Percentiles rank a stretch among this genome's conserved stretches.
These are phyloP conservation scores for Rhizopogon salebrosus DNA, from an alignment of 768 basidiomycete species.

Conservation along the genomic window DNA sequence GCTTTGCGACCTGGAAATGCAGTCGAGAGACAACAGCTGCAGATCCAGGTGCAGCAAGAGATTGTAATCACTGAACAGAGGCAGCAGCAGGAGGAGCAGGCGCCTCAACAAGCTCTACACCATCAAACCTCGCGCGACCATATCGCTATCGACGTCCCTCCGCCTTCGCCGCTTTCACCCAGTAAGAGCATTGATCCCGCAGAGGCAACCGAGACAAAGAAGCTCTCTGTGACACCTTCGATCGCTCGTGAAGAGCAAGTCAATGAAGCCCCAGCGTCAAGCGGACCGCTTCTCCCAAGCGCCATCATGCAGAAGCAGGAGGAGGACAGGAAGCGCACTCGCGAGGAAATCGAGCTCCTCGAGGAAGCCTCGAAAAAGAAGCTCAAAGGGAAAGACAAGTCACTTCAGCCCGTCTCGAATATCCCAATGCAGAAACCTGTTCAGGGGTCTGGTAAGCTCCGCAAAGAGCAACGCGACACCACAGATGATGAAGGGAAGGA, in stretches of 20 bases:
- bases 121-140: conserved; percentile 46
- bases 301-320: conserved; percentile 41
- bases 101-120: conserved; percentile 30
- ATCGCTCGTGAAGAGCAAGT: conserved; percentile 57
- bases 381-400: conserved; percentile 41
- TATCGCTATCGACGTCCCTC: conserved; percentile 26
- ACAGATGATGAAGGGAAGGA: conserved; percentile 43
- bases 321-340: conserved; percentile 47
- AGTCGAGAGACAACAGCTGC: conserved; percentile 25
- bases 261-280: conserved; percentile 9
- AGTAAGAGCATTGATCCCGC: conserved; percentile 53
- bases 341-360: conserved; percentile 42
- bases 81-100: conserved; percentile 30
- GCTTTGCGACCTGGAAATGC: conserved; percentile 30
- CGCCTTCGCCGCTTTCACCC: conserved; percentile 25
- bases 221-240: conserved; percentile 72
- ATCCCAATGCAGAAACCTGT: conserved; percentile 12
- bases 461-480: conserved; percentile 39
- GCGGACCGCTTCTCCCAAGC: conserved; percentile 32
- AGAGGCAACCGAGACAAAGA: conserved; percentile 67
- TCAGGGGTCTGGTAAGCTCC: conserved; percentile 29
- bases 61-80: conserved; percentile 26
- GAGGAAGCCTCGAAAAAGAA: conserved; percentile 48
- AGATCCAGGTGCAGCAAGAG: conserved; percentile 22
- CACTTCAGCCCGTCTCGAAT: conserved; percentile 26